Percentiles rank a stretch among this genome's conserved stretches.
Conservation (phyloP, 2,329 filamentous ascomycete species). For the Stromatinia cepivora region DNA sequence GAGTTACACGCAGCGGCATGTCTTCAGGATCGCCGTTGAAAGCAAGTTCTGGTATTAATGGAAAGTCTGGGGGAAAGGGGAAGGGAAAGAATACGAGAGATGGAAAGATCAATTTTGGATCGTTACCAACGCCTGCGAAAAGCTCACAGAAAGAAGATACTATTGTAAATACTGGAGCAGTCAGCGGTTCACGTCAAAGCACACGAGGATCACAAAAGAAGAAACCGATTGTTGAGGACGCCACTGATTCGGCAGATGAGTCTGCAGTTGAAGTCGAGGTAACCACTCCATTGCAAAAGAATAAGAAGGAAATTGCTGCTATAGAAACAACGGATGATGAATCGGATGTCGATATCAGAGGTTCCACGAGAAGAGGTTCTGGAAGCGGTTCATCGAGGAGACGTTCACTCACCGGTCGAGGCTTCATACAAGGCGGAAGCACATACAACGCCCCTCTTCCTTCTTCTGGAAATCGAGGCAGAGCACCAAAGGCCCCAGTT, state of each 20-base stretch:
- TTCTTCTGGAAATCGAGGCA: constrained; percentile 1
- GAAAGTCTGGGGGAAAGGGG: background rate
- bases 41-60: background rate
- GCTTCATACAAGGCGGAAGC: constrained; percentile 20
- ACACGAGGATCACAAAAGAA: background rate
- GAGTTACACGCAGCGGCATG: constrained; percentile 6
- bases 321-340: constrained; percentile 14
- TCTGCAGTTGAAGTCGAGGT: constrained; percentile 19
- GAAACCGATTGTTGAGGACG: background rate
- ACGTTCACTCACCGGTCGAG: constrained; percentile 19
- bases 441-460: constrained; percentile 22
- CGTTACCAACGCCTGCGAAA: constrained; percentile 32
- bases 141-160: constrained; percentile 29
- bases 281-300: constrained; percentile 26
- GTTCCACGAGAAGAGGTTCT: constrained; percentile 26
- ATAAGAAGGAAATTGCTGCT: constrained; percentile 2
- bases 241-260: constrained; percentile 22
- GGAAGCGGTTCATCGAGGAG: background rate
- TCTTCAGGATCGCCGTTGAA: background rate
- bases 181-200: constrained; percentile 5
- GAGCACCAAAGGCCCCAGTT: background rate
- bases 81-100: constrained; percentile 13
- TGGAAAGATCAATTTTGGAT: constrained; percentile 28
- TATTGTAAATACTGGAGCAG: background rate
- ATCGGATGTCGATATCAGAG: constrained; percentile 24